These are phyloP conservation scores for Leccinum ochraceum DNA, from an alignment of 768 basidiomycete species.

Conservation along the genomic window DNA sequence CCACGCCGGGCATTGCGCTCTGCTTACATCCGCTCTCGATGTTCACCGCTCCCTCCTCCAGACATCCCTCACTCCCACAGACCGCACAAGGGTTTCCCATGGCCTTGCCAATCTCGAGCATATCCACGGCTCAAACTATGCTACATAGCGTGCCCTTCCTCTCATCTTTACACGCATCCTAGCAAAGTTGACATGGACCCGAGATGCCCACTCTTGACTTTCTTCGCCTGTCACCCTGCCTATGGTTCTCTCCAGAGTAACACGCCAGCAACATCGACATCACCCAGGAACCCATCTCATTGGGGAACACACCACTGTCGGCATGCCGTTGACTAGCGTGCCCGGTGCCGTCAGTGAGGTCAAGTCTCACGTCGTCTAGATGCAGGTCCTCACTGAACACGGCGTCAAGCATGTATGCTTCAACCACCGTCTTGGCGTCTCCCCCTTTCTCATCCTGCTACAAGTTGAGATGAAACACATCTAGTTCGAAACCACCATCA, in stretches of 20 bases:
- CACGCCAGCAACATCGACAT: conserved; percentile 49
- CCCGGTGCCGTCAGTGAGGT: conserved; percentile 81
- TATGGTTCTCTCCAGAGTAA: too few species aligned
- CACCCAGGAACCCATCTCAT: conserved; percentile 46
- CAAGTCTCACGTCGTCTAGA: conserved; percentile 75
- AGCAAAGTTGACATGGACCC: conserved; percentile 35
- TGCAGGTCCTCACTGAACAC: conserved; percentile 74
- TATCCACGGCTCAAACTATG: too few species aligned
- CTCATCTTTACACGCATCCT: too few species aligned
- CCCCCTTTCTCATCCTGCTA: neutral
- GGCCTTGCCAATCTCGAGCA: too few species aligned
- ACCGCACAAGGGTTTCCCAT: too few species aligned
- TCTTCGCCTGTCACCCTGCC: conserved; percentile 53
- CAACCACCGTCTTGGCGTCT: neutral
- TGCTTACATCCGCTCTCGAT: too few species aligned
- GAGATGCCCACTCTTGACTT: conserved; percentile 65
- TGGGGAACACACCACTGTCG: conserved; percentile 42
- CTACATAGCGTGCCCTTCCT: too few species aligned
- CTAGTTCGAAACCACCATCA: conserved; percentile 92
- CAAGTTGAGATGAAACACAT: conserved; percentile 92
- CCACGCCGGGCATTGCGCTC: too few species aligned
- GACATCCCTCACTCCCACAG: too few species aligned
- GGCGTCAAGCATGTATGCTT: conserved; percentile 43
- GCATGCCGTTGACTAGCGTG: conserved; percentile 41
- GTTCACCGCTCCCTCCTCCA: conserved; percentile 5